Evolutionary conservation across 371 early-diverging fungal species (phyloP).

Genomic region (Mortierella sp.): DNA sequence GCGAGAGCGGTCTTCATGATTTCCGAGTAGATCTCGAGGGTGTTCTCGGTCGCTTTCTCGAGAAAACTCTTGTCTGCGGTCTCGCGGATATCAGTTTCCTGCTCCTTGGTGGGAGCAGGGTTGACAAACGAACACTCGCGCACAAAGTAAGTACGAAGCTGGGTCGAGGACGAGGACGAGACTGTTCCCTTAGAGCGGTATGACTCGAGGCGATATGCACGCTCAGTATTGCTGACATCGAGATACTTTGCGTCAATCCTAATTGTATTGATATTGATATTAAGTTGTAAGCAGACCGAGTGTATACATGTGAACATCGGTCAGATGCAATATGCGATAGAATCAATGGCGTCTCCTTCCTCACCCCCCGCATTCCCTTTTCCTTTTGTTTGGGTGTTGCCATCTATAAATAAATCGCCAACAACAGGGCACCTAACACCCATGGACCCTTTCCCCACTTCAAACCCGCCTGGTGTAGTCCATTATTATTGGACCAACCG

Average conservation of each 20-base stretch:
- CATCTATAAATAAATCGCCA: too few species aligned
- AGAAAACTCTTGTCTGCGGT: conserved; percentile 93
- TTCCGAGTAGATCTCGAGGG: conserved; percentile 85
- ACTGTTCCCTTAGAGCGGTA: conserved; percentile 95
- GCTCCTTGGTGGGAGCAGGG: conserved; percentile 78
- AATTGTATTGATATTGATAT: background rate
- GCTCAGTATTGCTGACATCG: conserved; percentile 76
- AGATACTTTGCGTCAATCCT: conserved; percentile 93
- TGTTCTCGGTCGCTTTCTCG: conserved; percentile 92
- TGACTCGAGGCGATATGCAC: conserved; percentile 93
- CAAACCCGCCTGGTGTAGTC: too few species aligned
- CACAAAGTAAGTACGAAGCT: conserved; percentile 96
- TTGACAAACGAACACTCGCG: conserved; percentile 91
- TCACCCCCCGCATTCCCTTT: too few species aligned
- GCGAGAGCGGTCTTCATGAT: conserved; percentile 86
- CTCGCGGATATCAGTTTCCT: conserved; percentile 82
- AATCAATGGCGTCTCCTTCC: too few species aligned
- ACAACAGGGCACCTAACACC: background rate
- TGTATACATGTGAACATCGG: too few species aligned
- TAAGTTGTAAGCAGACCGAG: too few species aligned
- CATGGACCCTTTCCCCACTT: background rate
- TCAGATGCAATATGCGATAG: too few species aligned
- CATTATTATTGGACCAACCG: too few species aligned
- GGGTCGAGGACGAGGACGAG: conserved; percentile 81
- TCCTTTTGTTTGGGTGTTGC: background rate